Conservation (phyloP, 768 basidiomycete genomes). For the Podaxis sp. region DNA sequence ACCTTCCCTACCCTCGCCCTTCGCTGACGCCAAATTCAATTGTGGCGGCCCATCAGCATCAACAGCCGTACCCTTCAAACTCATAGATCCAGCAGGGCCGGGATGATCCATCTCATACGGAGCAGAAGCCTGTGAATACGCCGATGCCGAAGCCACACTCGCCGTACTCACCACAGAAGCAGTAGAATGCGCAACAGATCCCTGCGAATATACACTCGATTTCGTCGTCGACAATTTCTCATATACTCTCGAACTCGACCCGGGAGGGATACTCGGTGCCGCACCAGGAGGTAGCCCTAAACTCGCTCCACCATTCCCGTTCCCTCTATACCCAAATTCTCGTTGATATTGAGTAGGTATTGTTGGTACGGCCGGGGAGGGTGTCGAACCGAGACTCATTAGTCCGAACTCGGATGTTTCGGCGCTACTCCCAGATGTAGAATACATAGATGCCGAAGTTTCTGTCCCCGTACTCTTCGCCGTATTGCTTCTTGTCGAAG, state of each 20-base stretch:
- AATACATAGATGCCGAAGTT: slow-evolving; percentile 14
- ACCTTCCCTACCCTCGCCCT: not conserved
- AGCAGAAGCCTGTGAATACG: not conserved
- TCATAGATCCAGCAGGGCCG: not conserved
- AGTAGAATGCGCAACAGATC: not conserved
- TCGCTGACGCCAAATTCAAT: not conserved
- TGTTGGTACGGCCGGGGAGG: not conserved
- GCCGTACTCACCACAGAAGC: not conserved
- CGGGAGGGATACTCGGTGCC: not conserved
- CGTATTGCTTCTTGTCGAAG: not conserved
- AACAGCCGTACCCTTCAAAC: not conserved
- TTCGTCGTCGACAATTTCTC: not conserved
- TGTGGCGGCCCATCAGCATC: not conserved
- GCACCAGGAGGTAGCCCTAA: slow-evolving; percentile 2
- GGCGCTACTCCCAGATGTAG: slow-evolving; percentile 13
- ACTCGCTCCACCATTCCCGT: not conserved
- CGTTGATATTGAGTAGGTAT: not conserved
- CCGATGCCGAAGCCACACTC: not conserved
- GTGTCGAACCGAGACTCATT: not conserved
- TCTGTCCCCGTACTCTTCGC: not conserved
- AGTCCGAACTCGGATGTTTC: slow-evolving; percentile 19
- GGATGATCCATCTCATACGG: not conserved
- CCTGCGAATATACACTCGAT: not conserved
- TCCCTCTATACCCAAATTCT: not conserved
- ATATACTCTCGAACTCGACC: not conserved